Evolutionary conservation across 495 filamentous ascomycete genomes (phyloP), one percentile per base, ranked within the genome.

Genomic region (Clohesyomyces aquaticus): DNA sequence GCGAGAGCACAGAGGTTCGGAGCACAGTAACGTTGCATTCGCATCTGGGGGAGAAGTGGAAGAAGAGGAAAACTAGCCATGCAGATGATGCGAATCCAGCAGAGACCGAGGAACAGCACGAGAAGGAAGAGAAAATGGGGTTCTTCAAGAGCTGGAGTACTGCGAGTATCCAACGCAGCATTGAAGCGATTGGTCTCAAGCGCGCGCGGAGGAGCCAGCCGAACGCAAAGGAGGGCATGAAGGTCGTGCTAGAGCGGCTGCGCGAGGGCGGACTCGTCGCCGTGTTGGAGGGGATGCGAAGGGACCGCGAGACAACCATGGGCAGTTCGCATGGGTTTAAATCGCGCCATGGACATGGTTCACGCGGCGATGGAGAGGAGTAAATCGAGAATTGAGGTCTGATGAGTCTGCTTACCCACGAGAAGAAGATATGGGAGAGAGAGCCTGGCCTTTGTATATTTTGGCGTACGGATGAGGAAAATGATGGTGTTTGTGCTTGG

Each of bases 141-240:
- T 86, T 90, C 63, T 86, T 91, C 69, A 80, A 81, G 2, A 83
- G 80, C 11, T 88, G 95, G 80, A 91, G 91, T 4, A 91, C 90
- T 12, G 82, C 82, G 3, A 87, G 90, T 10, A 85, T 98, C 47
- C 90, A 96, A 75, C 80, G 88, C 21, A 95, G 88, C 59, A 96
- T 99, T 70, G 94, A 99, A 78, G 76, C 87, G 35, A 90, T 98
- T 46, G 93, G 91, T 0, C 81, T 93, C 49, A 90, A 85, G 60
- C 86, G 91, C 57, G 95, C 94, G 54, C 82, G 87, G 49, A 88
- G 91, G 61, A 90, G 91, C 42, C 79, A 98, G 56, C 79, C 88
- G 56, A 95, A 93, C 72, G 93, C 90, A 72, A 91, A 92, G 68
- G 87, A 97, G 72, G 94, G 95, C 18, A 97, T 99, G 94, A 89